phyloP scores from a whole-genome alignment of 352 stramenopile species.

The Phytophthora uliginosa region DNA sequence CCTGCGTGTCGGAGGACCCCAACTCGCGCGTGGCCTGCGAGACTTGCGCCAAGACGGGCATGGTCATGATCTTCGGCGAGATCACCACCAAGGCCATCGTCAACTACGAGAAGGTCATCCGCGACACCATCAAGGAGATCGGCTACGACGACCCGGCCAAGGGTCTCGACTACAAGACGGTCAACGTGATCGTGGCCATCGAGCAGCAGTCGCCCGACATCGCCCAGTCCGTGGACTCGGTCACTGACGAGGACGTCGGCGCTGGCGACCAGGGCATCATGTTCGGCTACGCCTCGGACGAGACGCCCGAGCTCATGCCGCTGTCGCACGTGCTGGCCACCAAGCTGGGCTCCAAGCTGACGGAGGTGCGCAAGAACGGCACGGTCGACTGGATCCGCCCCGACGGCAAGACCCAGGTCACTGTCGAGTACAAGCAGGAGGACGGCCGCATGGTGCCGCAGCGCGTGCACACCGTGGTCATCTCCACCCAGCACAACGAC shows the following conservation, averaged over 20 bases:
- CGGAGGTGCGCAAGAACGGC: constrained; percentile 99
- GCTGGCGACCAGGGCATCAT: constrained; percentile 98
- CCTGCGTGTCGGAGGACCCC: constrained; percentile 98
- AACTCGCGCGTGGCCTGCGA: constrained; percentile 99
- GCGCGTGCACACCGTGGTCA: constrained; percentile 99
- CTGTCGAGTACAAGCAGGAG: constrained; percentile 98
- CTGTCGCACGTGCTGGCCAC: constrained; percentile 98
- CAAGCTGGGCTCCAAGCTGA: constrained; percentile 96
- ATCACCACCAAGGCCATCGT: constrained; percentile 99
- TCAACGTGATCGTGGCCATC: constrained; percentile 99
- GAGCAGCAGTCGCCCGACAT: constrained; percentile 99
- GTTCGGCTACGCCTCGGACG: constrained; percentile 97
- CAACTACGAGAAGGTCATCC: constrained; percentile 99
- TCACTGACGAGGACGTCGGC: constrained; percentile 98
- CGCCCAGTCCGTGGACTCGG: constrained; percentile 98
- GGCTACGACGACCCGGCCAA: constrained; percentile 99
- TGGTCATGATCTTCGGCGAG: constrained; percentile 99
- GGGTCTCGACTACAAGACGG: constrained; percentile 99
- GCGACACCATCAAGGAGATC: constrained; percentile 99
- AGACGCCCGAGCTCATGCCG: constrained; percentile 98
- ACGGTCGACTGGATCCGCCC: constrained; percentile 99
- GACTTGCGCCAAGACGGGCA: constrained; percentile 99
- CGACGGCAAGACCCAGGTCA: constrained; percentile 99
- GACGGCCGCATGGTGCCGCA: constrained; percentile 96
- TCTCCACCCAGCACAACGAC: constrained; percentile 99